A percentile compares a stretch with the other conserved stretches of the same genome.
phyloP scores from a whole-genome alignment of 2,329 filamentous ascomycete species.

The Neodidymelliopsis sp. region DNA sequence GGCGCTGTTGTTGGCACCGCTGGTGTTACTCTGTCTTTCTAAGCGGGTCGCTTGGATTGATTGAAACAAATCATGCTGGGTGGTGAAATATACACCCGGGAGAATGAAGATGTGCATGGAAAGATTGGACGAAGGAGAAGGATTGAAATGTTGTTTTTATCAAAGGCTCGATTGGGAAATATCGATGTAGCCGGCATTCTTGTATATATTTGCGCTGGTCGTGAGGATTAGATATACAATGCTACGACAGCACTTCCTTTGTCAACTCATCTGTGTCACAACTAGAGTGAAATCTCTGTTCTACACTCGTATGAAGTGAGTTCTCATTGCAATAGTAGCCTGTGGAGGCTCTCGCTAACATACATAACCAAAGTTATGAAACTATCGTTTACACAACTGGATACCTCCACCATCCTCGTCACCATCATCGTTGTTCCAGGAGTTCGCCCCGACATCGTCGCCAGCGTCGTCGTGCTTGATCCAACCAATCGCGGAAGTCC shows the following conservation, averaged over 20 bases:
- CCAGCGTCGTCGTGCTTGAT: no score
- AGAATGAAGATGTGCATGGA: neutral
- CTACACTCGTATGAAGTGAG: no score
- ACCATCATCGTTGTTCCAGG: no score
- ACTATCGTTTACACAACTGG: no score
- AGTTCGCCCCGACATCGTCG: no score
- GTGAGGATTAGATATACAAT: conserved; percentile 9
- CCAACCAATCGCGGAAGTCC: no score
- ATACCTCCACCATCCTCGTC: no score
- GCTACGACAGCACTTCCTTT: conserved; percentile 7
- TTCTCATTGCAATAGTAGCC: no score
- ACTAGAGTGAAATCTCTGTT: no score
- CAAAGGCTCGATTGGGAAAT: neutral
- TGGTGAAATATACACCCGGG: neutral
- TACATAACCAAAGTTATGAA: no score
- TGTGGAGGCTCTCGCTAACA: no score
- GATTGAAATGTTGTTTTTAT: neutral
- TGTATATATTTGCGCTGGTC: conserved; percentile 21
- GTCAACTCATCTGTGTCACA: no score
- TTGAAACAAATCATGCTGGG: neutral
- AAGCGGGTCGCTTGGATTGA: conserved; percentile 9
- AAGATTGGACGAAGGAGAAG: neutral
- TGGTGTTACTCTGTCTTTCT: conserved; percentile 50
- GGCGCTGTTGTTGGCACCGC: conserved; percentile 50
- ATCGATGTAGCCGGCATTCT: conserved; percentile 2